Percentiles rank a stretch among this genome's conserved stretches.
Conservation (phyloP, 345 rosid species). For the Turnera subulata region DNA sequence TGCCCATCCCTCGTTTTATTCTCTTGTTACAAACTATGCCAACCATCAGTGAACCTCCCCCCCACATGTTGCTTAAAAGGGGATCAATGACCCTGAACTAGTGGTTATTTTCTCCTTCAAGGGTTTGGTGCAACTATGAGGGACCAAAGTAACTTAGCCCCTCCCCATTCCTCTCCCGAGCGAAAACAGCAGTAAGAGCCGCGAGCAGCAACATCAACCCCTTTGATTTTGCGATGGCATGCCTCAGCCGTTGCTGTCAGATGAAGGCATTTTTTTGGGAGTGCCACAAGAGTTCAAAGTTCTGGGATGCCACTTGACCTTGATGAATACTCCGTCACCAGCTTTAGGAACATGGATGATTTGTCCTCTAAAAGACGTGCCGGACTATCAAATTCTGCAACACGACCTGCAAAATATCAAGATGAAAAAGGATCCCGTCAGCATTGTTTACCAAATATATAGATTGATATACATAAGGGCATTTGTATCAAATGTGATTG, state of each 20-base stretch:
- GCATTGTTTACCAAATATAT: not conserved
- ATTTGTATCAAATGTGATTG: no score
- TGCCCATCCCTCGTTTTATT: not conserved
- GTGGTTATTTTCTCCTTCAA: conserved; percentile 11
- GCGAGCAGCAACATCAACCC: conserved; percentile 14
- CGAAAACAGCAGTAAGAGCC: conserved; percentile 18
- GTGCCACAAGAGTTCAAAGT: conserved; percentile 37
- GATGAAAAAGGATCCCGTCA: not conserved
- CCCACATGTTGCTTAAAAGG: not conserved
- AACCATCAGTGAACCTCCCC: conserved; percentile 9
- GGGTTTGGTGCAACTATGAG: conserved; percentile 9
- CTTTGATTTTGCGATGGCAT: conserved; percentile 4
- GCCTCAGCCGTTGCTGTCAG: conserved; percentile 17
- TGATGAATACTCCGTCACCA: conserved; percentile 86
- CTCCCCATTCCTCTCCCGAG: conserved; percentile 1
- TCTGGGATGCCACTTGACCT: conserved; percentile 95
- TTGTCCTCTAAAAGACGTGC: conserved; percentile 74
- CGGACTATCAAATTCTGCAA: conserved; percentile 91
- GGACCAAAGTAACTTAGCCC: conserved; percentile 9
- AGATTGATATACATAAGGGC: no score
- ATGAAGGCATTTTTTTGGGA: conserved; percentile 18
- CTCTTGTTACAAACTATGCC: conserved; percentile 13
- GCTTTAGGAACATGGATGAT: conserved; percentile 87
- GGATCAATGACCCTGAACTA: conserved; percentile 15
- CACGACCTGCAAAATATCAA: conserved; percentile 57